Percentiles rank a stretch among this genome's conserved stretches.
Evolutionary conservation across 495 filamentous ascomycete genomes (phyloP).

Genomic region (Rusavskia elegans): DNA sequence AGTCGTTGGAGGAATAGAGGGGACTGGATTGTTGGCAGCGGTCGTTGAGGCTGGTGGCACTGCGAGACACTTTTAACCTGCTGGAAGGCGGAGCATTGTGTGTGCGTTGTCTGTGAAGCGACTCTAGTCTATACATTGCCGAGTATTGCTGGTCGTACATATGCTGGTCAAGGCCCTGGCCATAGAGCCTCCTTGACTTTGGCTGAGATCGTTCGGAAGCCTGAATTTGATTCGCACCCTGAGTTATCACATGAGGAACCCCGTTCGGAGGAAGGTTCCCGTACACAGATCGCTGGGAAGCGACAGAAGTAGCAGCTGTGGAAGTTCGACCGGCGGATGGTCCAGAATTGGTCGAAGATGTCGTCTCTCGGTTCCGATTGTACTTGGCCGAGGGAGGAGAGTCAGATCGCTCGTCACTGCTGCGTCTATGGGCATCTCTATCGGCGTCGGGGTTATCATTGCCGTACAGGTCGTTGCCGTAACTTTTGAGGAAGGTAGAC

Average conservation of each 20-base stretch:
- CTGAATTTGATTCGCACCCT: slow-evolving; percentile 13
- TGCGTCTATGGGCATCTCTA: slow-evolving; percentile 14
- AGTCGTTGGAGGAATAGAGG: slow-evolving; percentile 17
- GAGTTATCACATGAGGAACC: slow-evolving; percentile 24
- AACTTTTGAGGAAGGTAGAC: slow-evolving; percentile 63
- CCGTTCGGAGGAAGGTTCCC: slow-evolving; percentile 10
- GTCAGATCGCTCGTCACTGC: slow-evolving; percentile 16
- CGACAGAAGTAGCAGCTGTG: slow-evolving; percentile 81
- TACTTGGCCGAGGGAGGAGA: slow-evolving; percentile 45
- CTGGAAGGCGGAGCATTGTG: slow-evolving; percentile 2
- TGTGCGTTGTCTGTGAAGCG: slow-evolving; percentile 38
- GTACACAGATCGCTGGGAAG: slow-evolving; percentile 47
- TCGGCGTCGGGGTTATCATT: slow-evolving; percentile 13
- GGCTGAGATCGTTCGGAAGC: slow-evolving; percentile 30
- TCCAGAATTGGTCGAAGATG: slow-evolving; percentile 71
- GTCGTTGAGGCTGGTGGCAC: slow-evolving; percentile 40
- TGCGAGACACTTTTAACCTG: slow-evolving; percentile 26
- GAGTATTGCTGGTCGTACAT: slow-evolving; percentile 67
- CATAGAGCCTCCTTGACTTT: slow-evolving; percentile 67
- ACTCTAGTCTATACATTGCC: slow-evolving; percentile 63
- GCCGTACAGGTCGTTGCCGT: slow-evolving; percentile 40
- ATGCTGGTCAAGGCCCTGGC: slow-evolving; percentile 66
- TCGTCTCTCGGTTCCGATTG: slow-evolving; percentile 65
- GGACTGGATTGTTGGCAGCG: slow-evolving; percentile 35
- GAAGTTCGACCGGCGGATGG: slow-evolving; percentile 56